Conservation (phyloP, 495 filamentous ascomycete genomes). For the Neurospora tetrasperma region DNA sequence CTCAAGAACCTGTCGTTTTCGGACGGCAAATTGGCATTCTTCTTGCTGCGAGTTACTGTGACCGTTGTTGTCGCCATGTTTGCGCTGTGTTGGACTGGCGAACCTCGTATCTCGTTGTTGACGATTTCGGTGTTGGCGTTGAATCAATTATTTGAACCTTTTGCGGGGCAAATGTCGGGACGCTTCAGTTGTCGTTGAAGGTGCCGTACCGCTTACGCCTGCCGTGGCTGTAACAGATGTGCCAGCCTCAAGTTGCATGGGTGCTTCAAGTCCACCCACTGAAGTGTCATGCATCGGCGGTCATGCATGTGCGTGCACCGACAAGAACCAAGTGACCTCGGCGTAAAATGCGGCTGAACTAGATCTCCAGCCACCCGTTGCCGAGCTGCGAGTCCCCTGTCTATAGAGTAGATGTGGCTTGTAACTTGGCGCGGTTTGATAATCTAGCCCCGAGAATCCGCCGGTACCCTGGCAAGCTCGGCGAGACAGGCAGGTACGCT, state of each 20-base stretch:
- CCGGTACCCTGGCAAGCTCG: not conserved
- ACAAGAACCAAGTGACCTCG: not conserved
- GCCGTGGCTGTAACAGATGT: not conserved
- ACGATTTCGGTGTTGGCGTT: not conserved
- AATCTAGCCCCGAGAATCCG: not conserved
- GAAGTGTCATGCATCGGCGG: not conserved
- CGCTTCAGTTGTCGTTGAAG: not conserved
- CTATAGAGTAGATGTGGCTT: not conserved
- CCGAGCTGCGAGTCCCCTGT: not conserved
- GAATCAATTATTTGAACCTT: not conserved
- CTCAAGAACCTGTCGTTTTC: conserved; percentile 90
- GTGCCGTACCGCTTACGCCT: not conserved
- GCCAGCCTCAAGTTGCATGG: not conserved
- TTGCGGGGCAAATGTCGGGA: not conserved
- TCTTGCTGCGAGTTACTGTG: conserved; percentile 44
- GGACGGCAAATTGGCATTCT: conserved; percentile 58
- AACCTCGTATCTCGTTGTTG: not conserved
- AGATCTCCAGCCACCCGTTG: not conserved
- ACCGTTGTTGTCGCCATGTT: conserved; percentile 36
- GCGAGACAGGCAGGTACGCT: not conserved
- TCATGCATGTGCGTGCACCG: not conserved
- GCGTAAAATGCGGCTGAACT: not conserved
- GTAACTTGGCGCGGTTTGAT: not conserved
- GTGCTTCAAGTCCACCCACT: not conserved
- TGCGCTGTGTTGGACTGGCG: not conserved